phyloP scores from a whole-genome alignment of 176 grass and related monocot genomes.

The Dendrocalamus sinicus region DNA sequence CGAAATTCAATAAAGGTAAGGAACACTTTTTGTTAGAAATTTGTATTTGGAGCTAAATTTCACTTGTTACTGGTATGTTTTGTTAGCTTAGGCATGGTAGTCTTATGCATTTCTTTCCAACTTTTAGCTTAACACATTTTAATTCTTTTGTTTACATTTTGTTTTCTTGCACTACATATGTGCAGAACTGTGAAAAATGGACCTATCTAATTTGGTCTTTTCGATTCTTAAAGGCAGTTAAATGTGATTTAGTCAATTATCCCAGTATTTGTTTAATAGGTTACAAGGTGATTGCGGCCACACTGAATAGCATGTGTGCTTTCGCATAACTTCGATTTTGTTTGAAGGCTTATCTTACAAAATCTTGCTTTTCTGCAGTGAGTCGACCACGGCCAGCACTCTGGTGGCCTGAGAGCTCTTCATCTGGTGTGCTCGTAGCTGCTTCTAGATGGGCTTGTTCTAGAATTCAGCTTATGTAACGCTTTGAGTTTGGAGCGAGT shows the following conservation, averaged over 20 bases:
- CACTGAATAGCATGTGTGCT: background rate
- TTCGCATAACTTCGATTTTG: background rate
- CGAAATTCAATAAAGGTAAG: background rate
- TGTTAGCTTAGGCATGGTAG: background rate
- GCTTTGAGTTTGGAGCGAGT: conserved; percentile 42
- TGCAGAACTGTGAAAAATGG: background rate
- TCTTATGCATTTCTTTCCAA: too few relatives aligned
- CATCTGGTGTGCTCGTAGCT: conserved; percentile 12
- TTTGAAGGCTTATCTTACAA: background rate
- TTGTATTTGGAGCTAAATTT: background rate
- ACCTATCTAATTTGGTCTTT: background rate
- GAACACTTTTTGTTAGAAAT: background rate
- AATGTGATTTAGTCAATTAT: background rate
- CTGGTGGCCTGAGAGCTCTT: conserved; percentile 64
- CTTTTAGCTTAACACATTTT: too few relatives aligned
- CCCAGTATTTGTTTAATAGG: background rate
- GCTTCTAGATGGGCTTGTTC: conserved; percentile 31
- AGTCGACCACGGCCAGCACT: conserved; percentile 78
- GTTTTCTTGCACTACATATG: background rate
- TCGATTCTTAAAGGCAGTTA: background rate
- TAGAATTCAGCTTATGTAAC: conserved; percentile 54
- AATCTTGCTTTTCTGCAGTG: conserved; percentile 50
- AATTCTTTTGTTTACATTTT: background rate
- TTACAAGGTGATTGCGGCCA: background rate
- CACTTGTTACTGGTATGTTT: background rate